phyloP scores from a whole-genome alignment of 1,139 yeast species.

The Taiozyma sp. region DNA sequence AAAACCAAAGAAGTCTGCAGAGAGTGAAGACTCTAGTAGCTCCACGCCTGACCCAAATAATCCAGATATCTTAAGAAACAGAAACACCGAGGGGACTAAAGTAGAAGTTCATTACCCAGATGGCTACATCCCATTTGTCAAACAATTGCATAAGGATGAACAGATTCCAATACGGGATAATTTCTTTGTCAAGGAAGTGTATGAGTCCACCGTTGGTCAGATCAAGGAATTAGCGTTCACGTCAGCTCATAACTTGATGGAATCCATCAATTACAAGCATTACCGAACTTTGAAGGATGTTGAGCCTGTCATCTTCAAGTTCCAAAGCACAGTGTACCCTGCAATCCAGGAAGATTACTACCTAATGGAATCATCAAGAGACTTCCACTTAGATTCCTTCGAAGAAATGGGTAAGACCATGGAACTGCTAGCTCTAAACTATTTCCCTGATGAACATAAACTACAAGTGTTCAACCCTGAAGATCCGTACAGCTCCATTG shows the following conservation, averaged over 20 bases:
- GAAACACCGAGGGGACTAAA: not conserved
- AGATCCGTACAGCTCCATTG: constrained; percentile 39
- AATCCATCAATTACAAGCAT: constrained; percentile 1
- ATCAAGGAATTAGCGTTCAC: constrained; percentile 8
- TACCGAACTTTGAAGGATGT: constrained; percentile 15
- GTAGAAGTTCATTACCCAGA: constrained; percentile 13
- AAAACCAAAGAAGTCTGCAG: not conserved
- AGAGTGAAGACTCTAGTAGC: not conserved
- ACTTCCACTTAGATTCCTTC: constrained; percentile 59
- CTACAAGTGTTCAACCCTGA: constrained; percentile 29
- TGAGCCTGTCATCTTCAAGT: constrained; percentile 11
- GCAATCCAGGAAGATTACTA: constrained; percentile 27
- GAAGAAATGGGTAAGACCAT: constrained; percentile 64
- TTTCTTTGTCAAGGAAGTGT: constrained; percentile 19
- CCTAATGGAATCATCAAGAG: constrained; percentile 20
- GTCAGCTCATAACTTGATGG: constrained; percentile 11
- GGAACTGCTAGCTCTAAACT: constrained; percentile 41
- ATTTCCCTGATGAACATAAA: constrained; percentile 40
- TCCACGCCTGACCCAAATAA: not conserved
- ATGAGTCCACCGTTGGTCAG: constrained; percentile 2
- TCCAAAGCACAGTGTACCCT: constrained; percentile 26
- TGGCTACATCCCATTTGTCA: constrained; percentile 19
- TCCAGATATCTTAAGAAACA: not conserved
- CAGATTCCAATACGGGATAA: constrained; percentile 18
- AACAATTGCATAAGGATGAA: constrained; percentile 11